Evolutionary conservation across 2,329 filamentous ascomycete genomes (phyloP), one percentile per base, ranked within the genome.

Genomic region (Nemania bipapillata): DNA sequence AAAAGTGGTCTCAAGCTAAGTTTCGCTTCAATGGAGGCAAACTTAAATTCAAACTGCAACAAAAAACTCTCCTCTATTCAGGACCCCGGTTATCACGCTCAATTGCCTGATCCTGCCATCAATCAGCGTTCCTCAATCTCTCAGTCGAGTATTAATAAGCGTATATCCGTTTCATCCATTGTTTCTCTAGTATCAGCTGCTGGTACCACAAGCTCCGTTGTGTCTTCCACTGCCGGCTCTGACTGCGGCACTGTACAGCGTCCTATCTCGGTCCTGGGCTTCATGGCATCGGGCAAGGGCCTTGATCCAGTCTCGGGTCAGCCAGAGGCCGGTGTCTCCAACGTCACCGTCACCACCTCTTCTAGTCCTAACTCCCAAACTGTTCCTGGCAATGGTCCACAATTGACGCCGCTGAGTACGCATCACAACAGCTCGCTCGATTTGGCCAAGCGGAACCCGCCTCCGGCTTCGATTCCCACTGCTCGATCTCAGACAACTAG

Each of bases 111-210:
- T 64, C 77, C 84, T 47, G 80, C 85, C 56, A 77, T 83, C 70
- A 80, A 80, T 55, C 75, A 82, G 47, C 81, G 82, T 60, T 81
- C 83, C 22, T 86, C 86, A 12, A 79, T 83, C 66, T 85, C 85
- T 12, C 75, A 77, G 24, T 83, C 90, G 45, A 83, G 77, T 37
- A 56, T 61, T 4, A 72, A 83, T 52, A 91, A 92, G 75, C 88
- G 92, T 58, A 84, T 91, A 77, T 94, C 91, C 26, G 86, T 91
- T 68, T 92, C 90, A 7, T 94, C 92, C 0, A 82, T 92, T 58
- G 91, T 91, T 76, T 93, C 91, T 35, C 81, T 91, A 26, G 87
- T 87, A 52, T 91, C 90, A 5, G 87, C 84, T 61, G 86, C 86
- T 53, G 85, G 84, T 35, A 81, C 84, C 30, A 78, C 82, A 64